Evolutionary conservation across 176 grass and related monocot species (phyloP).

Genomic region (Musa troglodytarum): DNA sequence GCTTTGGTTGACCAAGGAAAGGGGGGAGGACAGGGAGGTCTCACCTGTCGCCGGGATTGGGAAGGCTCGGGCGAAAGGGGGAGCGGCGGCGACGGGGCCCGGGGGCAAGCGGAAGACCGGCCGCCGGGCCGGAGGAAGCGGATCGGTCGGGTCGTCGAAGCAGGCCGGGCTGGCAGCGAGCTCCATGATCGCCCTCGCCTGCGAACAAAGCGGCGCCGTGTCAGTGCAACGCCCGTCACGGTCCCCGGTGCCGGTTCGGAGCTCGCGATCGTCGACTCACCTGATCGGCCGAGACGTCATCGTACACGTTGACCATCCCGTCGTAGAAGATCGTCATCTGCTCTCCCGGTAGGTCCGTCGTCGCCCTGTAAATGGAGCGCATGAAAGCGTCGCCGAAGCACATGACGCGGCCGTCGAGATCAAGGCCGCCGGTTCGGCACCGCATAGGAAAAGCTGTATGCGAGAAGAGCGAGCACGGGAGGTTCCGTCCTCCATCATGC

Average conservation of each 20-base stretch:
- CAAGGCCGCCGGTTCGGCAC: background rate
- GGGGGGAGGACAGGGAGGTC: background rate
- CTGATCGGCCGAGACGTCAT: slow-evolving; percentile 25
- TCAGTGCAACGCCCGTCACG: background rate
- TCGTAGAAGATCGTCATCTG: slow-evolving; percentile 43
- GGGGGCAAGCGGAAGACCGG: slow-evolving; percentile 18
- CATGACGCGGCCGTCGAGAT: background rate
- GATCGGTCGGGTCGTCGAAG: background rate
- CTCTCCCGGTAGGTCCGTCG: background rate
- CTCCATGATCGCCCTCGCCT: slow-evolving; percentile 35
- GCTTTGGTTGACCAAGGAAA: background rate
- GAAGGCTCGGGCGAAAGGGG: slow-evolving; percentile 2
- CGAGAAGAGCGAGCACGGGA: background rate
- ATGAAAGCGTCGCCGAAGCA: background rate
- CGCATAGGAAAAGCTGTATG: background rate
- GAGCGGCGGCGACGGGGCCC: background rate
- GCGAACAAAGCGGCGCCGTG: background rate
- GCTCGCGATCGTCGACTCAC: background rate
- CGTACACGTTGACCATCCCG: slow-evolving; percentile 29
- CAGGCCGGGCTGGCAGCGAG: slow-evolving; percentile 21
- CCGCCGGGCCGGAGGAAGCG: background rate
- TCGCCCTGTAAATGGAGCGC: slow-evolving; percentile 8
- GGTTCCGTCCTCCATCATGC: background rate
- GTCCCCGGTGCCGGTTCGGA: background rate
- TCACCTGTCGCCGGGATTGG: slow-evolving; percentile 21